Evolutionary conservation across 768 basidiomycete species (phyloP).

Genomic region (Tylopilus cervinicoccineus): DNA sequence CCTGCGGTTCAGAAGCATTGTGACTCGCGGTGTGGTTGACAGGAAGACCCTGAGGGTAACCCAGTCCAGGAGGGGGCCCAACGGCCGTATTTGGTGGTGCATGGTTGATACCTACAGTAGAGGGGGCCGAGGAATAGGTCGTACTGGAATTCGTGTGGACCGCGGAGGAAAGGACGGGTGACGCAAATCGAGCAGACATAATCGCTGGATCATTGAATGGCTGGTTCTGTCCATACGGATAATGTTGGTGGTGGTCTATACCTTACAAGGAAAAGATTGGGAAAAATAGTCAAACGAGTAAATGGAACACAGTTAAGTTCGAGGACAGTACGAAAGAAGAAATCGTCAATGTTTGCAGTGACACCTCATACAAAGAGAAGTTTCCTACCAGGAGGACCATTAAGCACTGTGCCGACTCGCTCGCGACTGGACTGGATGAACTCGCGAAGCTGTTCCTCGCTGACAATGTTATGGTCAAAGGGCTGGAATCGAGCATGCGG

Average conservation of each 20-base stretch:
- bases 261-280: constrained; percentile 12
- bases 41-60: constrained; percentile 36
- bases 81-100: constrained; percentile 30
- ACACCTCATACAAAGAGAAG: constrained; percentile 38
- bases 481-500: constrained; percentile 49
- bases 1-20: constrained; percentile 17
- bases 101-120: constrained; percentile 15
- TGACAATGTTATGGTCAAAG: constrained; percentile 50
- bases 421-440: constrained; percentile 71
- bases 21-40: constrained; percentile 19
- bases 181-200: constrained; percentile 67
- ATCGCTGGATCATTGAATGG: constrained; percentile 75
- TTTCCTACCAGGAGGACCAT: constrained; percentile 45
- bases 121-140: constrained; percentile 9
- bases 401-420: constrained; percentile 37
- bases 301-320: constrained; percentile 20
- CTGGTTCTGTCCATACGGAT: constrained; percentile 35
- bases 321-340: constrained; percentile 26
- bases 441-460: constrained; percentile 74
- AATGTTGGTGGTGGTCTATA: constrained; percentile 36
- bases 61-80: constrained; percentile 69
- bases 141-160: constrained; percentile 8
- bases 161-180: constrained; percentile 31
- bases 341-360: constrained; percentile 31
- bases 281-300: constrained; percentile 13